These are phyloP conservation scores for Botryotinia globosa DNA, from an alignment of 2,329 filamentous ascomycete genomes.

Conservation along the genomic window DNA sequence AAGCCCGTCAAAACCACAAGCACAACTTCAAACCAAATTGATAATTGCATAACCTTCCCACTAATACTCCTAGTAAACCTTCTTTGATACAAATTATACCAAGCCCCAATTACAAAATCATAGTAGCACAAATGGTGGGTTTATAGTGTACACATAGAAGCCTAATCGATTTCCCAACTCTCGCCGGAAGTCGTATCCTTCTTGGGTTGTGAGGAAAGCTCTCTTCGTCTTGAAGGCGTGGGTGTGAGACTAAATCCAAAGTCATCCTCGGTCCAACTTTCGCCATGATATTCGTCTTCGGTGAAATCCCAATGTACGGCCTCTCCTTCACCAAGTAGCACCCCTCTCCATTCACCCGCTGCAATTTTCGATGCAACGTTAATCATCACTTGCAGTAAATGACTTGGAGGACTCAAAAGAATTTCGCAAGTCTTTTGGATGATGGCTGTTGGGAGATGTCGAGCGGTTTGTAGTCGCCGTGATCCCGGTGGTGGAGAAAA, in stretches of 20 bases:
- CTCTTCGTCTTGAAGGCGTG: slow-evolving; percentile 17
- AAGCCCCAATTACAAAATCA: slow-evolving; percentile 3
- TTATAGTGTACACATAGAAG: slow-evolving; percentile 2
- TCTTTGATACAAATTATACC: not conserved
- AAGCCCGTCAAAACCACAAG: slow-evolving; percentile 1
- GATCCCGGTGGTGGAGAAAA: slow-evolving; percentile 51
- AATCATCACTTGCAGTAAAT: slow-evolving; percentile 76
- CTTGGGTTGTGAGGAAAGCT: not conserved
- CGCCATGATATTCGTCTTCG: slow-evolving; percentile 43
- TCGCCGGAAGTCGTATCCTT: slow-evolving; percentile 14
- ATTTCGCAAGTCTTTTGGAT: slow-evolving; percentile 75
- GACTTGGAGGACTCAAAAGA: slow-evolving; percentile 74
- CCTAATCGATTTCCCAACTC: slow-evolving; percentile 32
- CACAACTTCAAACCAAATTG: slow-evolving; percentile 2
- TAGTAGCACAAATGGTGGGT: slow-evolving; percentile 4
- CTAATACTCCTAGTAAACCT: not conserved
- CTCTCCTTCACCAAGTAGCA: slow-evolving; percentile 54
- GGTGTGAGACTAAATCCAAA: slow-evolving; percentile 45
- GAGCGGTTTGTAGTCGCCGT: slow-evolving; percentile 45
- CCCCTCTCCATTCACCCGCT: slow-evolving; percentile 59
- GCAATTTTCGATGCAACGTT: slow-evolving; percentile 76
- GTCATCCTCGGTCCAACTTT: slow-evolving; percentile 58
- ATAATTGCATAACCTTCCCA: not conserved
- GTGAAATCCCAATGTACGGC: slow-evolving; percentile 58
- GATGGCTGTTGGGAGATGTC: slow-evolving; percentile 59